Evolutionary conservation across 2,329 filamentous ascomycete species (phyloP), one percentile per base, ranked within the genome.

Genomic region (Xylaria digitata): DNA sequence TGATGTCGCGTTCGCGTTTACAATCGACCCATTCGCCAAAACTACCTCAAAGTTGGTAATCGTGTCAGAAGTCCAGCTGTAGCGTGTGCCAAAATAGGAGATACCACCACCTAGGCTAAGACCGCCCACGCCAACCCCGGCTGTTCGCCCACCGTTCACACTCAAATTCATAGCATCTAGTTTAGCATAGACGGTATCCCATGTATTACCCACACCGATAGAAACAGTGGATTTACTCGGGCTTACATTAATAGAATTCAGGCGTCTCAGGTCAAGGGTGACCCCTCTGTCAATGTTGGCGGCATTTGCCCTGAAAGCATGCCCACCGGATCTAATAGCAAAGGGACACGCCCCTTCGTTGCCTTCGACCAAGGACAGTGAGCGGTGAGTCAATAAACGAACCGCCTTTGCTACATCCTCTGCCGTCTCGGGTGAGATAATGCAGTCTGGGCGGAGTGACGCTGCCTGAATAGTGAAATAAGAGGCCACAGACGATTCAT

Each of bases 21-120:
- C 67, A 48, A 69, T 65, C 9, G 66, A 65, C 8, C 48, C 48
- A n/a, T 50, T 32, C 6, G 48, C 48, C 6, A 50, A n/a, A 2
- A 50, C 26, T 2, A 53, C 50, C 11, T 53, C 61, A 21, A 45
- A 43, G 46, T 58, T 63, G 19, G 15, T 19, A 1, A 58, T 23
- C n/a, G 21, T 63, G n/a, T 63, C 54, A 13, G 30, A 52, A 23
- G 53, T 50, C 61, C 61, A 63, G 13, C 61, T 53, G 9, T 50
- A 57, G 17, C 61, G 53, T 21, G 61, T 37, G 9, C 53, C 43
- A 15, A 49, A 56, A 52, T 43, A 63, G 13, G 52, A 57, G n/a
- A 63, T 56, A 13, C 61, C 61, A 7, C 61, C 61, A 8, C 61
- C 61, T 6, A 58, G 32, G 6, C 32, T 55, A 1, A 63, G 46